A percentile compares a stretch with the other conserved stretches of the same genome.
phyloP scores from a whole-genome alignment of 805 yeast genomes.

The Jamesozyma rosinii region DNA sequence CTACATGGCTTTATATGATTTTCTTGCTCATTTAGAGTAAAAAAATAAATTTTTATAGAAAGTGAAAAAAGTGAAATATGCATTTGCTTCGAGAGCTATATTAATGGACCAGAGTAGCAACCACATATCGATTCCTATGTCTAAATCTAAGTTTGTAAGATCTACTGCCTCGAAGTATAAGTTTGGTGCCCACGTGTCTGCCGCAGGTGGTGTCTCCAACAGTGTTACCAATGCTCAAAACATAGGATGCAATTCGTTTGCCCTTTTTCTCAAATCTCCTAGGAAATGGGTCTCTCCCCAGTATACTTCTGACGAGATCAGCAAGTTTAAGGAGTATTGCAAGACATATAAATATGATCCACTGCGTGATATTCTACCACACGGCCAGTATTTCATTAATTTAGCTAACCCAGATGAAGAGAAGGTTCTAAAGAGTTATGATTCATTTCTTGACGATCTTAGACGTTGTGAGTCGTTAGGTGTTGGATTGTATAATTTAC shows the following conservation, averaged over 20 bases:
- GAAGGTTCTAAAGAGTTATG: conserved; percentile 67
- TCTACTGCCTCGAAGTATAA: conserved; percentile 39
- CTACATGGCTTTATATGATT: background rate
- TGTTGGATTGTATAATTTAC: conserved; percentile 83
- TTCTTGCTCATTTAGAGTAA: background rate
- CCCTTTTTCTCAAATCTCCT: conserved; percentile 82
- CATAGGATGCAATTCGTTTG: conserved; percentile 67
- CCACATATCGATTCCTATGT: background rate
- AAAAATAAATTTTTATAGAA: background rate
- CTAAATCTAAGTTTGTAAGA: conserved; percentile 32
- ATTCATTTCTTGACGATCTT: conserved; percentile 76
- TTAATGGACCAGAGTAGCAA: background rate
- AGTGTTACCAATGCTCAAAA: conserved; percentile 51
- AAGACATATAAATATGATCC: conserved; percentile 58
- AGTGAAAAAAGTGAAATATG: background rate
- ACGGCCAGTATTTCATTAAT: conserved; percentile 89
- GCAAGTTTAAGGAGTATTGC: conserved; percentile 57
- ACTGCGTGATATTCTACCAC: conserved; percentile 75
- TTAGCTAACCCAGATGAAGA: conserved; percentile 82
- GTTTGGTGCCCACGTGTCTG: conserved; percentile 86
- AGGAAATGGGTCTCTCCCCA: conserved; percentile 85
- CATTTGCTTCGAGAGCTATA: background rate
- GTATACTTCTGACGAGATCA: conserved; percentile 55
- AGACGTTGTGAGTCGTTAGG: conserved; percentile 76
- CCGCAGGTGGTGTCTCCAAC: conserved; percentile 70